Conservation (phyloP, 176 grass and related monocot genomes). For the Oryza glaberrima region DNA sequence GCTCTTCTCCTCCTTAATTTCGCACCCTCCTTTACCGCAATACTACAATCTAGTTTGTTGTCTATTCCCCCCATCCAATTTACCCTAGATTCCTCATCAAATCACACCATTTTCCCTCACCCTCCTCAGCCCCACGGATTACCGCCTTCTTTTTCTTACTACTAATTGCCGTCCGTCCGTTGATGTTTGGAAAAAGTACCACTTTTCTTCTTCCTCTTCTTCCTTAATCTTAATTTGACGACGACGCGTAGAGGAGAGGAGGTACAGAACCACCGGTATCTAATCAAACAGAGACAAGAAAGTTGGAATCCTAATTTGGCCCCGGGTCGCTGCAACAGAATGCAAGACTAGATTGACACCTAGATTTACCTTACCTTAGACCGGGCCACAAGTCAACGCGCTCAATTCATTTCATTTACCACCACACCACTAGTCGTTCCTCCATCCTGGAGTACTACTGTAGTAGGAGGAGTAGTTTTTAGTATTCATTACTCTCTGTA, state of each 20-base stretch:
- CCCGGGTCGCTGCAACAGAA: not conserved
- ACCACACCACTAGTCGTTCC: too few relatives aligned
- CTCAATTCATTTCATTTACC: not conserved
- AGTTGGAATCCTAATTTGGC: not conserved
- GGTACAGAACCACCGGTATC: too few relatives aligned
- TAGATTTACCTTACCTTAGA: not conserved
- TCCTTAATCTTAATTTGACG: not conserved
- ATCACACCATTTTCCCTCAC: not conserved
- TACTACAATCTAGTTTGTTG: too few relatives aligned
- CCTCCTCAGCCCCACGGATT: not conserved
- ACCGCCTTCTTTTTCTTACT: not conserved
- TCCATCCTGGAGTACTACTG: too few relatives aligned
- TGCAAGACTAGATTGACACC: not conserved
- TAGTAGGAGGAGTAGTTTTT: too few relatives aligned
- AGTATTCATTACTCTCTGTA: too few relatives aligned
- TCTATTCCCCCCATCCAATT: not conserved
- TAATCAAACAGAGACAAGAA: not conserved
- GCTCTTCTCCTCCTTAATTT: too few relatives aligned
- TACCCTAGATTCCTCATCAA: not conserved
- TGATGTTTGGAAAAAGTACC: not conserved
- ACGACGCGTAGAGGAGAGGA: not conserved
- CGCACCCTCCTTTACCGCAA: too few relatives aligned
- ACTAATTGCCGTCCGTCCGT: not conserved
- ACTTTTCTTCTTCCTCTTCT: not conserved
- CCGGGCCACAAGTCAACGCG: conserved; percentile 17